Conservation (phyloP, 2,329 filamentous ascomycete species). For the Westerdykella aurantiaca region DNA sequence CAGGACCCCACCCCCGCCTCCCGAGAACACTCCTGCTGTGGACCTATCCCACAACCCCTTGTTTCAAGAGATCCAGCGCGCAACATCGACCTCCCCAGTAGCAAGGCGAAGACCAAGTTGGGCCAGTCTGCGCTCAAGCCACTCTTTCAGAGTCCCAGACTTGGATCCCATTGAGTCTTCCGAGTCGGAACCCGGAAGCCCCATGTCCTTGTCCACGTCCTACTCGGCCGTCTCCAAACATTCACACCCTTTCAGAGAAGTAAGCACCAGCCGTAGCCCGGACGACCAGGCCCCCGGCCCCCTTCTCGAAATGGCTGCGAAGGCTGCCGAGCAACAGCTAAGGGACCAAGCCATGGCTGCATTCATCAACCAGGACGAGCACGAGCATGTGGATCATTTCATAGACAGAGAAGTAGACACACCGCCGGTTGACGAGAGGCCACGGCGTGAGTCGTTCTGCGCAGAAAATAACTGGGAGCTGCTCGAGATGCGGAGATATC, state of each 20-base stretch:
- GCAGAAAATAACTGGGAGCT: slow-evolving; percentile 67
- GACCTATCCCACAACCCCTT: slow-evolving; percentile 27
- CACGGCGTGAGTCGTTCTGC: slow-evolving; percentile 57
- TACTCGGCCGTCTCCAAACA: slow-evolving; percentile 45
- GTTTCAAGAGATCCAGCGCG: slow-evolving; percentile 33
- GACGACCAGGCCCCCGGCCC: slow-evolving; percentile 73
- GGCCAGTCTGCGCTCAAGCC: slow-evolving; percentile 36
- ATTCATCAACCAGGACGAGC: slow-evolving; percentile 65
- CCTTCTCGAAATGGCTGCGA: slow-evolving; percentile 71
- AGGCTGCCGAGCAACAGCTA: slow-evolving; percentile 72
- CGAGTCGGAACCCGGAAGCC: slow-evolving; percentile 48
- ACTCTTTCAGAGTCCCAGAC: slow-evolving; percentile 57
- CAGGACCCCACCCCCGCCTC: slow-evolving; percentile 49
- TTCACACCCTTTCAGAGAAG: slow-evolving; percentile 47
- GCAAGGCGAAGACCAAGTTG: slow-evolving; percentile 30
- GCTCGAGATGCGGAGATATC: slow-evolving; percentile 73
- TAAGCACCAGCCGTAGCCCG: slow-evolving; percentile 53
- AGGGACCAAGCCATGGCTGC: slow-evolving; percentile 70
- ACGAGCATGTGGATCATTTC: slow-evolving; percentile 67
- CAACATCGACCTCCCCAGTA: slow-evolving; percentile 22
- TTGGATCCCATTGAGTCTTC: slow-evolving; percentile 58
- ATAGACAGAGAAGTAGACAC: slow-evolving; percentile 52
- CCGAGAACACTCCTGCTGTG: slow-evolving; percentile 31
- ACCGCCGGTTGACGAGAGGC: slow-evolving; percentile 7
- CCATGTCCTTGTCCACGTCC: slow-evolving; percentile 44